Evolutionary conservation across 139 green algal genomes (phyloP).

Genomic region (Asterochloris sp.): DNA sequence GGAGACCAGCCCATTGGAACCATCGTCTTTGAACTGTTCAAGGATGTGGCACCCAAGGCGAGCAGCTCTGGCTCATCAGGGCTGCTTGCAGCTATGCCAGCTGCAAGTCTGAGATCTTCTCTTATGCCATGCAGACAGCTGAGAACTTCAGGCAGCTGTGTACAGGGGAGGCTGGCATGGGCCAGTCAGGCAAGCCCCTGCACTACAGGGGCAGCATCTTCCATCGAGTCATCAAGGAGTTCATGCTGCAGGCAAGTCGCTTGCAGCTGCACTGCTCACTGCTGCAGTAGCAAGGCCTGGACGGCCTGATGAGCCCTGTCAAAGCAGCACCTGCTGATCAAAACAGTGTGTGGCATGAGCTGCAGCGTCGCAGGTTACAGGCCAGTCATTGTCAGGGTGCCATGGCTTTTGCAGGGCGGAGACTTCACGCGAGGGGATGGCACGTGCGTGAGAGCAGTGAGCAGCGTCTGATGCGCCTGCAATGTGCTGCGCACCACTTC

Average conservation of each 20-base stretch:
- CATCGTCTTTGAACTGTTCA: conserved; percentile 85
- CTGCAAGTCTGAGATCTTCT: neutral
- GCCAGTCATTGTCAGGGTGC: too few species aligned
- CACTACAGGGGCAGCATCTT: conserved; percentile 44
- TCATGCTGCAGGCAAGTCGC: conserved; percentile 15
- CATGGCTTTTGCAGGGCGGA: conserved; percentile 45
- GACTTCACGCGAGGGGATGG: conserved; percentile 52
- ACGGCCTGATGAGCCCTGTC: neutral
- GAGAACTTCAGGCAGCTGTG: conserved; percentile 81
- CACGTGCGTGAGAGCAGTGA: conserved; percentile 9
- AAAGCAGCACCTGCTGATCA: neutral
- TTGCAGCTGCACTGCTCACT: neutral
- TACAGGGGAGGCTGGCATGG: conserved; percentile 41
- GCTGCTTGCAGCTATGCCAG: neutral
- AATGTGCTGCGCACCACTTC: neutral
- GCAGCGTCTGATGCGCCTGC: too few species aligned
- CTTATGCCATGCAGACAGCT: conserved; percentile 49
- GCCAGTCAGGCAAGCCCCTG: conserved; percentile 47
- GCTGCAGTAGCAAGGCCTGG: neutral
- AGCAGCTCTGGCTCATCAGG: neutral
- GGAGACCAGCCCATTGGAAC: conserved; percentile 65
- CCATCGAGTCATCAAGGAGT: conserved; percentile 52
- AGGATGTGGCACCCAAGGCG: conserved; percentile 70
- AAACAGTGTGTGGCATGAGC: neutral
- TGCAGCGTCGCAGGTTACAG: neutral